phyloP scores from a whole-genome alignment of 1,284 basidiomycete species.

The Athelia sp. region DNA sequence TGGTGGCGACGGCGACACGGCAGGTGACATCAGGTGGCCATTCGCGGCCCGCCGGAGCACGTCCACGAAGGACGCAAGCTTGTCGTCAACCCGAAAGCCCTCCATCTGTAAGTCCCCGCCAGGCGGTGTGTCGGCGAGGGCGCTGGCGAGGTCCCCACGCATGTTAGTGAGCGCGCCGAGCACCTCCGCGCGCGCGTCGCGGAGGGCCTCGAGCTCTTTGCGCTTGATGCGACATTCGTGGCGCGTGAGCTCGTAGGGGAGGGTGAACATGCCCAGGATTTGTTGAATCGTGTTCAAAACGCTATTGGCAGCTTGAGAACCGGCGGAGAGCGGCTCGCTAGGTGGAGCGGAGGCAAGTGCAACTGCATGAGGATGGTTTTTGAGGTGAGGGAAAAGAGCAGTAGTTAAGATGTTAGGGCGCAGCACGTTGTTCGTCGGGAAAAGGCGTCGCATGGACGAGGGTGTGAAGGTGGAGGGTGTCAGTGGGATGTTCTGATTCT shows the following conservation, averaged over 20 bases:
- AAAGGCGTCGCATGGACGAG: conserved; percentile 43
- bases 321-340: conserved; percentile 1
- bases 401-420: conserved; percentile 44
- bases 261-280: conserved; percentile 19
- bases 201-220: conserved; percentile 50
- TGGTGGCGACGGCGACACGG: not conserved
- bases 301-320: not conserved
- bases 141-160: conserved; percentile 36
- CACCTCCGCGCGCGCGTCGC: conserved; percentile 58
- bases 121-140: conserved; percentile 18
- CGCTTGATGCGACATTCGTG: conserved; percentile 62
- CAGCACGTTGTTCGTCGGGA: conserved; percentile 36
- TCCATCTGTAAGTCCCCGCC: not conserved
- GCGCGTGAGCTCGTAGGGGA: conserved; percentile 51
- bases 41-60: not conserved
- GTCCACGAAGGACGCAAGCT: not conserved
- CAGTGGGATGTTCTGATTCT: conserved; percentile 41
- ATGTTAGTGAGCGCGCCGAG: conserved; percentile 55
- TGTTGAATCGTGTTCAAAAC: conserved; percentile 12
- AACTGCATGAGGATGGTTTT: conserved; percentile 22
- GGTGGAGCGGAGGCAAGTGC: conserved; percentile 6
- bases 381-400: conserved; percentile 62
- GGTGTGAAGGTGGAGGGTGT: conserved; percentile 44
- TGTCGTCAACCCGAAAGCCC: not conserved
- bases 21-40: not conserved